Percentiles rank a stretch among this genome's conserved stretches.
Conservation (phyloP, 257 asterid genomes). For the Salvia rosmarinus region DNA sequence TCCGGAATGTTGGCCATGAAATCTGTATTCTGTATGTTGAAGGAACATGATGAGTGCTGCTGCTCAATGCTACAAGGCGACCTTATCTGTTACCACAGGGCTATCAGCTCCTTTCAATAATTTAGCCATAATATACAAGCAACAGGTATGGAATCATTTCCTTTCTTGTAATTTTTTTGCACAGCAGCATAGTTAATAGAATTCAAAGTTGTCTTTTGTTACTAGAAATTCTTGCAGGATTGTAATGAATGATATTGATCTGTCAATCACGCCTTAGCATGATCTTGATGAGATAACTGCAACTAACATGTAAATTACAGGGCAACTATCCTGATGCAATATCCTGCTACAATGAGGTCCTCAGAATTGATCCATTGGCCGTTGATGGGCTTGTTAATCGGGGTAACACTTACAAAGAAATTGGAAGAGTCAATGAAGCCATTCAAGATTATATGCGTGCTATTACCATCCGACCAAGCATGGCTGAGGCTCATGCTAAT, state of each 20-base stretch:
- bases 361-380: constrained; percentile 92
- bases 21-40: constrained; percentile 26
- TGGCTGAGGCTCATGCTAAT: constrained; percentile 99
- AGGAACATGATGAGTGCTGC: constrained; percentile 98
- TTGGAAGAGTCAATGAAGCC: constrained; percentile 95
- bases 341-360: constrained; percentile 95
- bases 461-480: constrained; percentile 77
- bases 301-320: constrained; percentile 47
- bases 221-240: constrained; percentile 6
- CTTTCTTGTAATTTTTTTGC: background rate
- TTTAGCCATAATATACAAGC: constrained; percentile 92
- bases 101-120: constrained; percentile 96
- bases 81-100: constrained; percentile 86
- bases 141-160: constrained; percentile 60
- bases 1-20: constrained; percentile 25
- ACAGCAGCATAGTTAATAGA: constrained; percentile 24
- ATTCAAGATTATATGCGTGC: constrained; percentile 90
- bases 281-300: background rate
- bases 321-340: constrained; percentile 95
- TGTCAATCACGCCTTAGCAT: constrained; percentile 7
- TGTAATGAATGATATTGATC: background rate
- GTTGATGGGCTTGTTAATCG: constrained; percentile 98
- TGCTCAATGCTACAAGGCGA: constrained; percentile 94
- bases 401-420: constrained; percentile 95
- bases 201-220: constrained; percentile 18